Conservation (phyloP, 2,329 filamentous ascomycete species). For the Dendryphion nanum region DNA sequence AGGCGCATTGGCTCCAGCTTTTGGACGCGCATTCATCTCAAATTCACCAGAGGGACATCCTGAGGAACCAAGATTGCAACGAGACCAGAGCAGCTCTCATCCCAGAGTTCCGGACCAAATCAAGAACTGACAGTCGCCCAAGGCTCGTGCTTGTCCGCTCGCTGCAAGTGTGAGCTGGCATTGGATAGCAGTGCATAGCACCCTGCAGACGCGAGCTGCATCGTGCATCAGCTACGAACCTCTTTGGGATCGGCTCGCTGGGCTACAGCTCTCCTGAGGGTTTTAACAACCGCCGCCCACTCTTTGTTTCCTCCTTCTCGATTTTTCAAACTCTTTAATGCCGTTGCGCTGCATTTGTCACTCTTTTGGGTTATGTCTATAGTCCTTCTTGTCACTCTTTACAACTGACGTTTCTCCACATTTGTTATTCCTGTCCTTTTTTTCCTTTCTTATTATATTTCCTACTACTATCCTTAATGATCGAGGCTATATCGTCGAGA, state of each 20-base stretch:
- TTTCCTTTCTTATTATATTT: constrained; percentile 18
- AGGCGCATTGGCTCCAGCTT: no score
- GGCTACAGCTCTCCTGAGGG: constrained; percentile 24
- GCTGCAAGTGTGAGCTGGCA: constrained; percentile 23
- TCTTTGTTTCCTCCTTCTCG: constrained; percentile 25
- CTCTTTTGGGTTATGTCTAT: constrained; percentile 38
- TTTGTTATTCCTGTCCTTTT: constrained; percentile 15
- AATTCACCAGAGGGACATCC: no score
- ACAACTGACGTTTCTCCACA: constrained; percentile 20
- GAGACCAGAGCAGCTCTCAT: no score
- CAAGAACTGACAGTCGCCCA: constrained; percentile 6
- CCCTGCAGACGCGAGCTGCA: constrained; percentile 35
- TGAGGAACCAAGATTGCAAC: constrained; percentile 20
- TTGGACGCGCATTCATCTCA: no score
- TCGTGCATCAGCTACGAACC: constrained; percentile 27
- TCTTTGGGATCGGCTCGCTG: constrained; percentile 17
- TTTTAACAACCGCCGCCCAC: constrained; percentile 29
- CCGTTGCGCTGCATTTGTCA: constrained; percentile 32
- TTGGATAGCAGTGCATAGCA: constrained; percentile 31
- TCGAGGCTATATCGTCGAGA: constrained; percentile 21
- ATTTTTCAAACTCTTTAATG: constrained; percentile 33
- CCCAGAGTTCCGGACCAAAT: no score
- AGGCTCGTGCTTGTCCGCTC: constrained; percentile 27
- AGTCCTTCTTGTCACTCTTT: constrained; percentile 36
- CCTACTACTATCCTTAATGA: constrained; percentile 27